phyloP scores from a whole-genome alignment of 2,329 filamentous ascomycete species.

The Trichoderma sp. region DNA sequence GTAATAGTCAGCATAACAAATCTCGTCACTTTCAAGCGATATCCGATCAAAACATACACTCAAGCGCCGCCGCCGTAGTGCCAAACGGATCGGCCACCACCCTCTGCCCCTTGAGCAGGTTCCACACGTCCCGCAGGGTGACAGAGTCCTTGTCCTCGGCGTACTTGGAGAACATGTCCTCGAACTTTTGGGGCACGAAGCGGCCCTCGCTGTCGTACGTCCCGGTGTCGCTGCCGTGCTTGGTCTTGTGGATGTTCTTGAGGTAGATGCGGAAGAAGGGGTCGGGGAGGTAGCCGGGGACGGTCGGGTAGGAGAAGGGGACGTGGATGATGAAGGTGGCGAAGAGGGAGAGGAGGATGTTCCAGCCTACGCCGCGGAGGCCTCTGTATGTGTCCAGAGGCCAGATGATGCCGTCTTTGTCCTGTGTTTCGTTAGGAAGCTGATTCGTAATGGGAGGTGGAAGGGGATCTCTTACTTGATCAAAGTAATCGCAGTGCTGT shows the following conservation, averaged over 20 bases:
- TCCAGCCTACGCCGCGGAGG: constrained; percentile 46
- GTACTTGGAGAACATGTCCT: constrained; percentile 55
- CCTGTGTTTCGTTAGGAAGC: constrained; percentile 30
- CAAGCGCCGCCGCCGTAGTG: constrained; percentile 32
- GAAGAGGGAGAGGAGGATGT: constrained; percentile 44
- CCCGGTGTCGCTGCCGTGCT: constrained; percentile 51
- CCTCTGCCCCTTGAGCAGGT: constrained; percentile 46
- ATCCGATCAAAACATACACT: constrained; percentile 32
- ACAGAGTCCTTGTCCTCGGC: constrained; percentile 45
- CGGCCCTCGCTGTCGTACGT: constrained; percentile 53
- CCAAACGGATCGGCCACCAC: constrained; percentile 49
- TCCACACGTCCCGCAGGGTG: constrained; percentile 41
- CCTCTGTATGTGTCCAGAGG: constrained; percentile 45
- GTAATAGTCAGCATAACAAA: neutral
- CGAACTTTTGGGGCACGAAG: constrained; percentile 53
- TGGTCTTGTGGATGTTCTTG: constrained; percentile 46
- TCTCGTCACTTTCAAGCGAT: no score
- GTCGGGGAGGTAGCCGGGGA: constrained; percentile 43
- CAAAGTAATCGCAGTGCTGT: constrained; percentile 21
- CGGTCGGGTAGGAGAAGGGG: constrained; percentile 51
- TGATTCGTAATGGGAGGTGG: neutral
- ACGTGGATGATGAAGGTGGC: constrained; percentile 46
- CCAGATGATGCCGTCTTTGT: constrained; percentile 45
- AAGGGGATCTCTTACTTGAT: neutral
- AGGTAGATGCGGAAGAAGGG: constrained; percentile 45